Conservation (phyloP, 768 basidiomycete species). For the Russula sp. region DNA sequence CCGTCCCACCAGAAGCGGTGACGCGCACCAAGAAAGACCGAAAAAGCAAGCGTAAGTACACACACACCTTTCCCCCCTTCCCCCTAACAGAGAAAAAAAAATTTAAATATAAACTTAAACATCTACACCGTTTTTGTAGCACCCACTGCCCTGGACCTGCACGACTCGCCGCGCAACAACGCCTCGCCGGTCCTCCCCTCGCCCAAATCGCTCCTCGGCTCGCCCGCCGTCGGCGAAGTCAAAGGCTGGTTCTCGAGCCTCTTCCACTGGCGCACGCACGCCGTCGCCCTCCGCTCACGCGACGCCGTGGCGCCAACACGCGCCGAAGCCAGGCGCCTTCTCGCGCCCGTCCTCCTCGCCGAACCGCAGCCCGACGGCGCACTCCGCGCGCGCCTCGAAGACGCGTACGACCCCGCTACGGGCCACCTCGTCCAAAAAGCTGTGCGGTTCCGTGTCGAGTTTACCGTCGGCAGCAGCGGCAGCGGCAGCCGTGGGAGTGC, state of each 20-base stretch:
- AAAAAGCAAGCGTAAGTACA: constrained; percentile 49
- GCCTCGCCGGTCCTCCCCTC: constrained; percentile 45
- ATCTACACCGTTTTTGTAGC: constrained; percentile 12
- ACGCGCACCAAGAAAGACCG: constrained; percentile 47
- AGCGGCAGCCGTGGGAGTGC: constrained; percentile 18
- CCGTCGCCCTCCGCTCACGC: constrained; percentile 49
- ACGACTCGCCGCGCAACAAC: constrained; percentile 37
- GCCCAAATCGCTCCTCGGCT: constrained; percentile 39
- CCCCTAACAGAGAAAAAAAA: not conserved
- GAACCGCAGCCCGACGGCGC: constrained; percentile 50
- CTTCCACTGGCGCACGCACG: constrained; percentile 82
- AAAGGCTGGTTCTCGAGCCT: constrained; percentile 94
- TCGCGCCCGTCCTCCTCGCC: constrained; percentile 57
- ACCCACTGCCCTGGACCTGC: constrained; percentile 40
- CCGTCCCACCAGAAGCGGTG: constrained; percentile 32
- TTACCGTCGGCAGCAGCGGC: constrained; percentile 35
- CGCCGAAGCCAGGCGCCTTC: constrained; percentile 53
- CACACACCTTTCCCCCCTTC: not conserved
- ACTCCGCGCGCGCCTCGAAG: constrained; percentile 50
- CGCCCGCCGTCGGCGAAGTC: constrained; percentile 77
- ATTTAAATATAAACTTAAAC: not conserved
- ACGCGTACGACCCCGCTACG: constrained; percentile 37
- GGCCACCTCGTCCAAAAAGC: constrained; percentile 55
- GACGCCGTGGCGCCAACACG: constrained; percentile 57
- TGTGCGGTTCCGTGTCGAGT: constrained; percentile 81